Conservation (phyloP, 2,329 filamentous ascomycete species). For the Nemania sp. region DNA sequence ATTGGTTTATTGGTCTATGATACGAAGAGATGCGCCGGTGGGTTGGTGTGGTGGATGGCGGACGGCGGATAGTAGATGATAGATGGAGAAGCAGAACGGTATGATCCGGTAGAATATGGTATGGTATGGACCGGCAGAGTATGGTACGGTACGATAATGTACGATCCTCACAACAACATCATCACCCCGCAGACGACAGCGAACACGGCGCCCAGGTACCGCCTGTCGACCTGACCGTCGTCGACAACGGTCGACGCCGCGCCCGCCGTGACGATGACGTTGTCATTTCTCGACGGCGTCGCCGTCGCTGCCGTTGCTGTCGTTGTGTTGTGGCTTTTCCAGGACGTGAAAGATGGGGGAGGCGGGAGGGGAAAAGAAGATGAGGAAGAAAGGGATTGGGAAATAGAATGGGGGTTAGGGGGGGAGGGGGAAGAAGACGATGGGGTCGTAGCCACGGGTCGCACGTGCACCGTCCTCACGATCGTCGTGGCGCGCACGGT, state of each 20-base stretch:
- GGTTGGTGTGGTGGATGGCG: too few relatives aligned
- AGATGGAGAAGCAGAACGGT: too few relatives aligned
- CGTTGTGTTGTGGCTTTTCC: not conserved
- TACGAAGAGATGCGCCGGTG: too few relatives aligned
- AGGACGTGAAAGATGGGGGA: not conserved
- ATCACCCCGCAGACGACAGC: slow-evolving; percentile 15
- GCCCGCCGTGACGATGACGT: not conserved
- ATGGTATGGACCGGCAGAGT: too few relatives aligned
- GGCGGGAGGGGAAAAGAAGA: not conserved
- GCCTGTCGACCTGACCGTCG: slow-evolving; percentile 4
- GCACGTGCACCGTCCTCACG: slow-evolving; percentile 26
- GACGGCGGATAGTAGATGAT: too few relatives aligned
- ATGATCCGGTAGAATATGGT: too few relatives aligned
- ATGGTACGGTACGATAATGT: too few relatives aligned
- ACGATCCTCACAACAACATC: slow-evolving; percentile 1
- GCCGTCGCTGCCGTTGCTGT: not conserved
- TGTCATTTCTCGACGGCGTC: not conserved
- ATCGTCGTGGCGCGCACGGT: slow-evolving; percentile 30
- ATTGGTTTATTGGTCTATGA: too few relatives aligned
- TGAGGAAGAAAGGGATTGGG: too few relatives aligned
- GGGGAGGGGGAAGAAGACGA: not conserved
- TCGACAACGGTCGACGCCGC: not conserved
- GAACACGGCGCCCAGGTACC: slow-evolving; percentile 9
- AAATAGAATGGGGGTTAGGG: not conserved
- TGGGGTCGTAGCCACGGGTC: not conserved